These are phyloP conservation scores for Nicotiana benthamiana DNA, from an alignment of 257 asterid species.

Conservation along the genomic window DNA sequence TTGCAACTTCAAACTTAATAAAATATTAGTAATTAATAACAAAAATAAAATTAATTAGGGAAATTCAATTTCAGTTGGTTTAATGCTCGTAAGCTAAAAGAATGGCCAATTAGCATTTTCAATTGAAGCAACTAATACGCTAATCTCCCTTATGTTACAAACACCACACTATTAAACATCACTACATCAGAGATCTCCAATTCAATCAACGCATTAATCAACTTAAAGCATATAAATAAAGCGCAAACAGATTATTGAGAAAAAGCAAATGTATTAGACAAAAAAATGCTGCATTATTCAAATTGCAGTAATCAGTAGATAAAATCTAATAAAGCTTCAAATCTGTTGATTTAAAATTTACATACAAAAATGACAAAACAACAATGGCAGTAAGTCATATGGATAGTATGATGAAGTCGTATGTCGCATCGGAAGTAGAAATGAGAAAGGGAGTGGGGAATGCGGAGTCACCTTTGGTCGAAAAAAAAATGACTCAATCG, in stretches of 20 bases:
- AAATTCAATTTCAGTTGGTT: neutral
- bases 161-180: neutral
- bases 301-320: neutral
- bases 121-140: neutral
- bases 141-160: neutral
- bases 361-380: neutral
- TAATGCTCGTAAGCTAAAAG: neutral
- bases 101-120: neutral
- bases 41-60: neutral
- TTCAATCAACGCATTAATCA: neutral
- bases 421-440: neutral
- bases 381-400: neutral
- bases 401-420: neutral
- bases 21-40: neutral
- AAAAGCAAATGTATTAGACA: neutral
- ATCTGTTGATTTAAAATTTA: neutral
- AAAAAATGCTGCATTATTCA: neutral
- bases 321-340: neutral
- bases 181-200: slow-evolving; percentile 1
- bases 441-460: neutral
- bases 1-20: neutral
- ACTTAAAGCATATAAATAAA: neutral
- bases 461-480: neutral
- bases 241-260: neutral
- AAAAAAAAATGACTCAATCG: neutral